Evolutionary conservation across 1,284 basidiomycete species (phyloP), one percentile per base, ranked within the genome.

Genomic region (Trichosporon sp.): DNA sequence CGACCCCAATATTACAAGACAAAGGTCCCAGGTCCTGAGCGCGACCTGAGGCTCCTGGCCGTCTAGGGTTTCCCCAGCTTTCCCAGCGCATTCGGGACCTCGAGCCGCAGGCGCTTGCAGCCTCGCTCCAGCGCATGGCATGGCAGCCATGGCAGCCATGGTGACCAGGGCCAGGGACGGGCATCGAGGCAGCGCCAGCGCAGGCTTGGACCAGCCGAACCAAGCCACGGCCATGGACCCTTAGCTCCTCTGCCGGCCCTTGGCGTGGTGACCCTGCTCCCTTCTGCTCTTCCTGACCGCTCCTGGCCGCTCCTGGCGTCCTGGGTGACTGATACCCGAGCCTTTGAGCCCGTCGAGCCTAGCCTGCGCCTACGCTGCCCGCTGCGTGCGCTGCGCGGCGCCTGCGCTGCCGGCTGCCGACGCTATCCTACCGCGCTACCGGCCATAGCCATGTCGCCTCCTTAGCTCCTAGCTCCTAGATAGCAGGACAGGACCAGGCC

Each of bases 31-130:
- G 56, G 29, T 31, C 56, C 56, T 58, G 53, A 31, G 53, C 27
- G 53, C 53, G 53, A 32, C 56, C 56, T 60, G 29, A 60, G 7
- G 56, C 56, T 60, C 56, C 56, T 60, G 56, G 56, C 56, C 56
- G 56, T n/a, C 27, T 60, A 60, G 56, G 56, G 56, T 32, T 32
- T 32, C 56, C 56, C 47, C 56, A 32, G 27, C 27, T 31, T 31
- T 60, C 56, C 29, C 56, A 60, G 18, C 56, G 29, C 56, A 31
- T 32, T 31, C 15, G 15, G 27, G 27, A 60, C 27, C 29, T 60
- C 29, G 9, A 29, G 8, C 18, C 6, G 2, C 6, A 13, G n/a
- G 7, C n/a, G n/a, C 47, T 51, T 13, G 15, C 25, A 31, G 27
- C 15, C n/a, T n/a, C n/a, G n/a, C n/a, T n/a, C n/a, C n/a, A n/a